Base-by-base conservation (phyloP, 306 rosid genomes). In the Malus fusca region DNA sequence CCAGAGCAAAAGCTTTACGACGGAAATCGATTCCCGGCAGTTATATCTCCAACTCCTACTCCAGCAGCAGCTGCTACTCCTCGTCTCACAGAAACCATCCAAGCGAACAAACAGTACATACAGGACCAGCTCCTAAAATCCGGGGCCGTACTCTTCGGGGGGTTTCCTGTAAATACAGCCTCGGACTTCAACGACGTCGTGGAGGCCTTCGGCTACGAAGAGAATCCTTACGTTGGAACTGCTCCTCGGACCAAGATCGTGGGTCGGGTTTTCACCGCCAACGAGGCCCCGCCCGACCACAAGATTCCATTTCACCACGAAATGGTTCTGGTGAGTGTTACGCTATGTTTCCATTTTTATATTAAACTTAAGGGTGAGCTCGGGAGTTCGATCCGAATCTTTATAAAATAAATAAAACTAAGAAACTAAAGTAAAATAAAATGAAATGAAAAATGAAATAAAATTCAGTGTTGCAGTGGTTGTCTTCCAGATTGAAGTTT, bases 281-380 rank as follows among this genome's bases (percentile, higher is more conserved):
- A 95, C 31, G 99, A 92, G 58, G 90, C 93, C 37, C 97, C 99
- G 2, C 90, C 99, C 1, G 97, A 95, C 14, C 91, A 83, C 86
- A 90, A 90, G 75, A 95, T 92, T 81, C 91, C 91, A 0, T 90
- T 95, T 75, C 97, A 95, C 79, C 97, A 89, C 56, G 99, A 92
- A 78, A 87, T 95, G 97, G 90, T 92, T 37, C 98, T 86, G 87
- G 93, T 88, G n/a, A 23, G 33, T 71, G 19, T 33, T 33, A 5
- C 6, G 6, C 35, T 33, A 5, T 0, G 35, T 33, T 33, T 33
- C 35, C 6, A 33, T 33, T 33, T 33, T 33, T 5, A 33, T 33
- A 7, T 33, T 5, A 33, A 5, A 33, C 35, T 33, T 5, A 33
- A 33, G 35, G 11, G 4, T 44, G 11, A 44, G 14, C 51, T 44